Evolutionary conservation across 306 rosid species (phyloP).

Genomic region (Cicer cuneatum): DNA sequence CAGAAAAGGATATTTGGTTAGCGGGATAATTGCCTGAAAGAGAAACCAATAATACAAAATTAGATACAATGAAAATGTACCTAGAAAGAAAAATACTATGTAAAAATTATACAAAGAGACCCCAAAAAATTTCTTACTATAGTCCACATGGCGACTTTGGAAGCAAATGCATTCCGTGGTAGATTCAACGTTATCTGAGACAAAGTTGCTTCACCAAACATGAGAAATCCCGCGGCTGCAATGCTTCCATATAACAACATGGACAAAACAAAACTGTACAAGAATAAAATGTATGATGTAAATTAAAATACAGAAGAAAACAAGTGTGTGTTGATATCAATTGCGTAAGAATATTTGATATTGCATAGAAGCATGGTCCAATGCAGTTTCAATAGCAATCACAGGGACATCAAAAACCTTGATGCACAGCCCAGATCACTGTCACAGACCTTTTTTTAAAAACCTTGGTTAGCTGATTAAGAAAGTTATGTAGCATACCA

Average conservation of each 20-base stretch:
- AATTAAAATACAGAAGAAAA: slow-evolving; percentile 13
- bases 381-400: background rate
- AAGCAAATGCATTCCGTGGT: slow-evolving; percentile 59
- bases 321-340: background rate
- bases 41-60: slow-evolving; percentile 27
- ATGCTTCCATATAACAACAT: slow-evolving; percentile 62
- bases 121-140: slow-evolving; percentile 56
- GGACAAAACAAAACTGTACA: slow-evolving; percentile 68
- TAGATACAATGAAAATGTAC: slow-evolving; percentile 38
- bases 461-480: background rate
- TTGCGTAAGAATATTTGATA: background rate
- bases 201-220: slow-evolving; percentile 69
- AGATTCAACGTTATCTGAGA: slow-evolving; percentile 81
- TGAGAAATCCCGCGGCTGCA: slow-evolving; percentile 73
- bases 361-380: background rate
- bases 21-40: slow-evolving; percentile 75
- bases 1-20: slow-evolving; percentile 84
- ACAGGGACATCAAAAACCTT: background rate
- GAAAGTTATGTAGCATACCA: slow-evolving; percentile 56
- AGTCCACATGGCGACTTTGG: slow-evolving; percentile 76
- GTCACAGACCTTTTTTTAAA: background rate
- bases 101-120: slow-evolving; percentile 8
- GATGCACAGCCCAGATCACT: background rate
- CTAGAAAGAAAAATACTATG: background rate
- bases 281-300: slow-evolving; percentile 18